Percentiles rank a stretch among this genome's conserved stretches.
These are phyloP conservation scores for Zizania palustris DNA, from an alignment of 202 grass and related monocot species.

Conservation along the genomic window DNA sequence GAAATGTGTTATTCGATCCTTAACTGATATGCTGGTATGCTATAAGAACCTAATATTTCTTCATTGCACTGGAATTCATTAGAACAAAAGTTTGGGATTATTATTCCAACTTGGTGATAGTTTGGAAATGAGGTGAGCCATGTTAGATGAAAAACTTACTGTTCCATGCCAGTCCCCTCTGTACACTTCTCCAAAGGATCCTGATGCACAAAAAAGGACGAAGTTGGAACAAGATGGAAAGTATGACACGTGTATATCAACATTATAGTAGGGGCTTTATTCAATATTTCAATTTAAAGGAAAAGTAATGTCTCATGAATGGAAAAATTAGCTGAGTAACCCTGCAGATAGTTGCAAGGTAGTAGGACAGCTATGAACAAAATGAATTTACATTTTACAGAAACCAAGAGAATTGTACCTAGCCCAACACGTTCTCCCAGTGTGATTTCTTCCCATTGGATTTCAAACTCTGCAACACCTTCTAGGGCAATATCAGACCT, in stretches of 20 bases:
- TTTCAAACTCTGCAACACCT: conserved; percentile 89
- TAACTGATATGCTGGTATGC: conserved; percentile 9
- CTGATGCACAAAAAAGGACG: conserved; percentile 49
- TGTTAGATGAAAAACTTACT: conserved; percentile 59
- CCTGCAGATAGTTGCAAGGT: conserved; percentile 11
- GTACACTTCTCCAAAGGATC: conserved; percentile 95
- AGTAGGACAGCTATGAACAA: conserved; percentile 20
- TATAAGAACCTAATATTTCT: conserved; percentile 15
- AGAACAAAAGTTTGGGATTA: conserved; percentile 15
- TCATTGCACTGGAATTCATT: conserved; percentile 2
- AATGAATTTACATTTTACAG: conserved; percentile 32
- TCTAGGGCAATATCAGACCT: conserved; percentile 85
- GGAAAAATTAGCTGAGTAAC: conserved; percentile 18
- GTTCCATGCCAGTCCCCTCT: conserved; percentile 98
- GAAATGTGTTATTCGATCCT: background rate
- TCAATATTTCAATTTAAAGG: conserved; percentile 11
- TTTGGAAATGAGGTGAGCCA: conserved; percentile 24
- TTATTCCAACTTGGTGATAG: conserved; percentile 26
- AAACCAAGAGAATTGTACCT: conserved; percentile 58
- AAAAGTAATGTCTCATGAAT: conserved; percentile 21
- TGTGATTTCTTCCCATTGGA: conserved; percentile 91
- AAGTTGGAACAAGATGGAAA: conserved; percentile 38
- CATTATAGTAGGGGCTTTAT: background rate
- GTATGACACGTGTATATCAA: conserved; percentile 16
- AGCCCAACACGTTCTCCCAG: conserved; percentile 90